Evolutionary conservation across 305 asterid species (phyloP).

Genomic region (Solanum hybrid): DNA sequence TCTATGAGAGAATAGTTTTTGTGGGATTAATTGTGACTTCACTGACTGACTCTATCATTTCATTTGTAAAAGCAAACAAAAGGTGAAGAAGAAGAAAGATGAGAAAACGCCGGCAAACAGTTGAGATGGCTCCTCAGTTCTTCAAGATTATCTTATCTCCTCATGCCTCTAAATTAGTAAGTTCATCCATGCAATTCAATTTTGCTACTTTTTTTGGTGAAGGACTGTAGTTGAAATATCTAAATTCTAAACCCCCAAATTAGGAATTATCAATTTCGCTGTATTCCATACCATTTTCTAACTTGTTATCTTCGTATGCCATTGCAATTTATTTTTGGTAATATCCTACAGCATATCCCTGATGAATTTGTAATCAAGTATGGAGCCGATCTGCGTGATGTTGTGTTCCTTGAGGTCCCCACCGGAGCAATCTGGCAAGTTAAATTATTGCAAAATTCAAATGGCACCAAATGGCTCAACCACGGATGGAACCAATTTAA

Average conservation of each 20-base stretch:
- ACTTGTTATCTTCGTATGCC: too few species aligned
- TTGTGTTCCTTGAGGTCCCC: conserved; percentile 13
- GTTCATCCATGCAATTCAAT: background rate
- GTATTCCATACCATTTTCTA: too few species aligned
- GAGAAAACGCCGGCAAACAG: background rate
- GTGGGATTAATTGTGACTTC: too few species aligned
- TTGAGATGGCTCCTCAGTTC: background rate
- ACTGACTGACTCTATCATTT: too few species aligned
- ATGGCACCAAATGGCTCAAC: conserved; percentile 3
- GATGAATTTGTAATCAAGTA: background rate
- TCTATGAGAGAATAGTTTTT: too few species aligned
- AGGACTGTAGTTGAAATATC: background rate
- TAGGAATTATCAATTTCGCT: too few species aligned
- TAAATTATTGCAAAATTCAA: background rate
- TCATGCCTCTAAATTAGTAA: background rate
- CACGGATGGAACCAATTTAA: background rate
- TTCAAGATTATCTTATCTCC: background rate
- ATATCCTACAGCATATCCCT: conserved; percentile 7
- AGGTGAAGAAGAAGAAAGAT: background rate
- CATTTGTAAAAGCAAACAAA: background rate
- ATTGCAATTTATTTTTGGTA: too few species aligned
- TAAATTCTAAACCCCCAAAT: too few species aligned
- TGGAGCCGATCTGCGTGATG: background rate
- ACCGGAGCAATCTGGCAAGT: conserved; percentile 12
- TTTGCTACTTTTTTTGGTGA: background rate